Percentiles rank a stretch among this genome's conserved stretches.
Evolutionary conservation across 345 rosid genomes (phyloP).

Genomic region (Aquilaria malaccensis): DNA sequence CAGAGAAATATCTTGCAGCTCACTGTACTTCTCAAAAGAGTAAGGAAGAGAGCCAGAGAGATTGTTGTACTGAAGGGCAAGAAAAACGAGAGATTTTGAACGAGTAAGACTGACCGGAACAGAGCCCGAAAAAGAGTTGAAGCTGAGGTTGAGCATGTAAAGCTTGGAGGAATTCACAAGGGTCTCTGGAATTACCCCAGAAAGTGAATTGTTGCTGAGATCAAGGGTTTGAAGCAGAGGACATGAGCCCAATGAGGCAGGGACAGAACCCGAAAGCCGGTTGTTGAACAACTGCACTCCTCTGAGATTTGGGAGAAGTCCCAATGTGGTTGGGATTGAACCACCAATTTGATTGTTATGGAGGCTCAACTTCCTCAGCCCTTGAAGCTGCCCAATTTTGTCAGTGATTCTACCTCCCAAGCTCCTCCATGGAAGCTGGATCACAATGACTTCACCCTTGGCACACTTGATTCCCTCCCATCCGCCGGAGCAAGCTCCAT

Average conservation of each 20-base stretch:
- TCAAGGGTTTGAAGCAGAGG: constrained; percentile 70
- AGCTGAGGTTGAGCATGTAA: constrained; percentile 54
- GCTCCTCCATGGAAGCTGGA: constrained; percentile 91
- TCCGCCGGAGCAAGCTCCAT: constrained; percentile 76
- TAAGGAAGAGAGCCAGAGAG: constrained; percentile 56
- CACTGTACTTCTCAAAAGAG: constrained; percentile 32
- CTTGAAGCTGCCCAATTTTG: constrained; percentile 77
- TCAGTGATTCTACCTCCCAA: constrained; percentile 77
- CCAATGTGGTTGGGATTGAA: constrained; percentile 44
- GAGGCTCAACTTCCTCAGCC: constrained; percentile 73
- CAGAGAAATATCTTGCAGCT: constrained; percentile 46
- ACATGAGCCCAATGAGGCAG: constrained; percentile 64
- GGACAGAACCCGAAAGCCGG: constrained; percentile 71
- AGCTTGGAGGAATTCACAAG: constrained; percentile 61
- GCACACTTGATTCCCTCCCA: constrained; percentile 97
- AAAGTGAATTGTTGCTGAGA: constrained; percentile 58
- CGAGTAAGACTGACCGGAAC: constrained; percentile 40
- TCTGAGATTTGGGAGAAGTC: constrained; percentile 71
- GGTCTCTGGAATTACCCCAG: constrained; percentile 46
- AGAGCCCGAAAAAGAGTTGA: constrained; percentile 46
- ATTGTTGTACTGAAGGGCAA: constrained; percentile 54
- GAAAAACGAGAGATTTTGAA: constrained; percentile 41
- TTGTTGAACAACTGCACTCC: constrained; percentile 91
- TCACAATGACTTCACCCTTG: constrained; percentile 72
- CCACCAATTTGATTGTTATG: constrained; percentile 78